Evolutionary conservation across 805 yeast species (phyloP).

Genomic region (Candida maris): DNA sequence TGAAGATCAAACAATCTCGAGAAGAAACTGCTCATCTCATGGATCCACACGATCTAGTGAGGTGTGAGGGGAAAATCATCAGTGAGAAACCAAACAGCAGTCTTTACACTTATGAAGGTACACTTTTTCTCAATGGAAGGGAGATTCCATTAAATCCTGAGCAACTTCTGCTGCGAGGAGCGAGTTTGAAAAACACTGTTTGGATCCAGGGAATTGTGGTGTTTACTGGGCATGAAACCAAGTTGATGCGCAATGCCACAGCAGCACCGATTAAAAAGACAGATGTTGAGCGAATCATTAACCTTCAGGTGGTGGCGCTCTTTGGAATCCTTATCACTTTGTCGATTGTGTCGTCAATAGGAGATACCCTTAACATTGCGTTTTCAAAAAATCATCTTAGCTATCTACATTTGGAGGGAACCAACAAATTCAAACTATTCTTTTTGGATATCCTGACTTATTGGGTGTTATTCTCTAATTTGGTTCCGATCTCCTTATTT

Average conservation of each 20-base stretch:
- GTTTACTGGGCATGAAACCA: conserved; percentile 98
- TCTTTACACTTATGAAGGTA: conserved; percentile 92
- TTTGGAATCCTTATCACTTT: conserved; percentile 75
- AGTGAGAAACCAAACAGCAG: conserved; percentile 95
- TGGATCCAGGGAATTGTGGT: conserved; percentile 94
- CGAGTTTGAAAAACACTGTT: conserved; percentile 87
- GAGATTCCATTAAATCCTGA: conserved; percentile 81
- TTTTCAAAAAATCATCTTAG: conserved; percentile 50
- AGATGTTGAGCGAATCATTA: conserved; percentile 93
- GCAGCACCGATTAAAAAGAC: conserved; percentile 98
- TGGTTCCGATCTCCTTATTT: conserved; percentile 95
- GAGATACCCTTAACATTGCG: conserved; percentile 73
- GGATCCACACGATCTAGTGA: conserved; percentile 55
- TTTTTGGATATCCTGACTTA: conserved; percentile 86
- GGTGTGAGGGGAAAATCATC: conserved; percentile 54
- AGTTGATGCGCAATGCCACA: conserved; percentile 96
- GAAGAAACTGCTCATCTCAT: conserved; percentile 72
- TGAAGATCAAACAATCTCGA: conserved; percentile 87
- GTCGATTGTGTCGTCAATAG: conserved; percentile 78
- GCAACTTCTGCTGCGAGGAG: conserved; percentile 90
- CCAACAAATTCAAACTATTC: conserved; percentile 65
- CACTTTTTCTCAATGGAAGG: conserved; percentile 54
- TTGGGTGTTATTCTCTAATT: conserved; percentile 93
- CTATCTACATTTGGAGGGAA: conserved; percentile 67
- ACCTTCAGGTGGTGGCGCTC: conserved; percentile 83